phyloP scores from a whole-genome alignment of 1,284 basidiomycete genomes.

The Cryptococcus sp. region DNA sequence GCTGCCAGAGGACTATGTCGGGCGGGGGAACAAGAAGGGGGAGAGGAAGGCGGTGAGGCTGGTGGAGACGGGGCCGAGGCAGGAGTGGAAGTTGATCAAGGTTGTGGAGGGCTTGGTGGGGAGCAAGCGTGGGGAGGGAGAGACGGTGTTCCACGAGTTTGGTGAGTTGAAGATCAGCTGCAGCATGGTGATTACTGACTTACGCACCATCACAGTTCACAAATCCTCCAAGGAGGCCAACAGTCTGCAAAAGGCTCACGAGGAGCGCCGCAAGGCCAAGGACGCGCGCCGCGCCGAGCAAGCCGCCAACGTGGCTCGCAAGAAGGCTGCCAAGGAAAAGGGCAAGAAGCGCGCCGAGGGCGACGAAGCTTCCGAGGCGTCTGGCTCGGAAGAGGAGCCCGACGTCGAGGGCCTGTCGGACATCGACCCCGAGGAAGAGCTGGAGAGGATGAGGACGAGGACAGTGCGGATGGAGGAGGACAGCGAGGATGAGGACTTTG shows the following conservation, averaged over 20 bases:
- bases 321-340: conserved; percentile 49
- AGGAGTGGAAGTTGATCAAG: conserved; percentile 91
- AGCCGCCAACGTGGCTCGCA: conserved; percentile 77
- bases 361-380: conserved; percentile 41
- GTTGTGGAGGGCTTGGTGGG: conserved; percentile 91
- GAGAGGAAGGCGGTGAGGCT: conserved; percentile 85
- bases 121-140: conserved; percentile 60
- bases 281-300: conserved; percentile 79
- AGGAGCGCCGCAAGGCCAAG: conserved; percentile 67
- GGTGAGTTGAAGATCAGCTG: conserved; percentile 55
- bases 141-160: conserved; percentile 87
- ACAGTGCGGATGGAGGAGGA: conserved; percentile 30
- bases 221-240: conserved; percentile 70
- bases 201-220: conserved; percentile 59
- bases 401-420: conserved; percentile 49
- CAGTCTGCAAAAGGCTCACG: conserved; percentile 67
- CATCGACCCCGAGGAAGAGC: conserved; percentile 47
- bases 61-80: conserved; percentile 90
- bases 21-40: conserved; percentile 87
- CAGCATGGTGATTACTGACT: neutral
- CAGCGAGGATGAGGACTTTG: conserved; percentile 44
- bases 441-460: conserved; percentile 35
- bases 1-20: conserved; percentile 88
- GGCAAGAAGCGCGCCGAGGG: conserved; percentile 34
- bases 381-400: conserved; percentile 49